Evolutionary conservation across 228 moss, liverwort and hornwort genomes (phyloP), one percentile per base, ranked within the genome.

Genomic region (Sphagnum magellanicum): DNA sequence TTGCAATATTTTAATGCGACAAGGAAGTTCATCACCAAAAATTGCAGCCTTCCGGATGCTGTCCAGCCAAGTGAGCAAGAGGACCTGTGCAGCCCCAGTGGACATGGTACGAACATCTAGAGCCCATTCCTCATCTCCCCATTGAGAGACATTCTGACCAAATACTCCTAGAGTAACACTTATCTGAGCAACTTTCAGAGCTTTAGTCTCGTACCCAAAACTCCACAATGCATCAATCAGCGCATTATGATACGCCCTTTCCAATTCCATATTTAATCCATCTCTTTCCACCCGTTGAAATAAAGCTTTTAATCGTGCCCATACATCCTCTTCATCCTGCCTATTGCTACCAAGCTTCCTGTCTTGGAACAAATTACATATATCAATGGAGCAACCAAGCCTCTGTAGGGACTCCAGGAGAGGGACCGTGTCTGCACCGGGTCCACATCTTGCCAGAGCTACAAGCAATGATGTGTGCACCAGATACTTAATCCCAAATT

Each of bases 201-300:
- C 98, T 63, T 92, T 81, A 65, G 81, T 69, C 71, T 92, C 89
- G 77, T 86, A 98, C 48, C 94, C 91, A 32, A 84, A 87, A 71
- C 89, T 85, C 94, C 94, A 98, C 60, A 98, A 76, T 1, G 92
- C 91, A 71, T 94, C 94, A 17, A 94, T 81, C 6, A 94, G 63
- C 0, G 92, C 90, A 70, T 98, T 98, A 5, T 92, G 94, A 16
- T 83, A 92, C 50, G 71, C 83, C 46, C 98, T 84, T 72, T 88
- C 91, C 0, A 91, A 87, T 77, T 93, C 98, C 74, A 89, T 62
- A 78, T 91, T 94, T 63, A 91, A 83, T 3, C 98, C 98, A 50
- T 90, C 90, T 32, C 79, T 81, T 60, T 98, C 89, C 75, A 98
- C 78, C 0, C 79, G 63, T 6, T 75, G 52, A 50, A 94, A 81